phyloP scores from a whole-genome alignment of 176 grass and related monocot species.

The Triticum dicoccoides region DNA sequence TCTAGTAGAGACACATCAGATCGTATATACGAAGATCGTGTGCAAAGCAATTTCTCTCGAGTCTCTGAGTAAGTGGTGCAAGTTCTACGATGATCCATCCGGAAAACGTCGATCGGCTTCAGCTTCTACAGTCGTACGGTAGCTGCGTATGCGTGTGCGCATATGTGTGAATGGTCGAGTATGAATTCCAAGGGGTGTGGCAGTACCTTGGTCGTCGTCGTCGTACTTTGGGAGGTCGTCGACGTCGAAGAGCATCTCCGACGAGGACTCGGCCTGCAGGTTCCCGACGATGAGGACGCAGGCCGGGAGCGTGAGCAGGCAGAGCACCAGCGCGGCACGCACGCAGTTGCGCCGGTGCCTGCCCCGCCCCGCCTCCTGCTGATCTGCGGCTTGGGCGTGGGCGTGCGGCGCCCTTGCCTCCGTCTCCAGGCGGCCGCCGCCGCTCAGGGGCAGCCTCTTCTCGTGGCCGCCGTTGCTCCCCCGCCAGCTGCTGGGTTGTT shows the following conservation, averaged over 20 bases:
- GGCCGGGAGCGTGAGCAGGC: conserved; percentile 32
- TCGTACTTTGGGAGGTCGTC: conserved; percentile 23
- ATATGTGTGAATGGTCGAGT: too few species aligned
- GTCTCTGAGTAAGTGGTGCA: too few species aligned
- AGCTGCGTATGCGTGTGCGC: too few species aligned
- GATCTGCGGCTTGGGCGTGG: background rate
- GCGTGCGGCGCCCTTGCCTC: background rate
- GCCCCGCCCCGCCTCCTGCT: conserved; percentile 32
- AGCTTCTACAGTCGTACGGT: too few species aligned
- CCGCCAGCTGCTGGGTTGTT: background rate
- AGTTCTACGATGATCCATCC: too few species aligned
- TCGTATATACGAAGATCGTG: too few species aligned
- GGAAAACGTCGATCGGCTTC: too few species aligned
- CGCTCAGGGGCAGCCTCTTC: conserved; percentile 29
- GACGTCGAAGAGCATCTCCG: conserved; percentile 35
- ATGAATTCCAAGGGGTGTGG: too few species aligned
- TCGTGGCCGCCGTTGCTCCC: conserved; percentile 21
- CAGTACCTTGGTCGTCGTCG: conserved; percentile 20
- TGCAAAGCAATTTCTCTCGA: too few species aligned
- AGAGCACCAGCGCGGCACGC: conserved; percentile 40
- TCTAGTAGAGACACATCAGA: too few species aligned
- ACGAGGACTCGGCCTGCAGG: conserved; percentile 21
- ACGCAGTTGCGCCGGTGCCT: conserved; percentile 26
- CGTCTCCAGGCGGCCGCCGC: conserved; percentile 31
- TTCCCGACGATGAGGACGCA: conserved; percentile 18